These are phyloP conservation scores for Fraxinus ornus DNA, from an alignment of 305 asterid genomes.

Conservation along the genomic window DNA sequence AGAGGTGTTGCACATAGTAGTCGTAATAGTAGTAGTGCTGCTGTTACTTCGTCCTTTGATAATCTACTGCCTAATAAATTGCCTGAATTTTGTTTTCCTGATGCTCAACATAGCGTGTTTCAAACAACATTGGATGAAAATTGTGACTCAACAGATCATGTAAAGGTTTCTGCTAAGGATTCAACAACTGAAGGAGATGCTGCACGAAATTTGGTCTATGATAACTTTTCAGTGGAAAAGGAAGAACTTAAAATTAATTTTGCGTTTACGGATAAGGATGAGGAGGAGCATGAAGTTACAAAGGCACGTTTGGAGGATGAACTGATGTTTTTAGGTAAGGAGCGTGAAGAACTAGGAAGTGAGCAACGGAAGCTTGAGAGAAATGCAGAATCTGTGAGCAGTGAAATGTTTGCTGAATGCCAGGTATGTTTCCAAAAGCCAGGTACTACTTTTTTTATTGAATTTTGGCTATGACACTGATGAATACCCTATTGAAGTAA, in stretches of 20 bases:
- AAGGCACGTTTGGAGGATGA: conserved; percentile 66
- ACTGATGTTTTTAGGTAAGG: conserved; percentile 55
- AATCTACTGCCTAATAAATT: conserved; percentile 20
- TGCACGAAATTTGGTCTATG: conserved; percentile 27
- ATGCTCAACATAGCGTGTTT: conserved; percentile 27
- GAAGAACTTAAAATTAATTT: conserved; percentile 26
- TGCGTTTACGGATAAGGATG: conserved; percentile 24
- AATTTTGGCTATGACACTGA: conserved; percentile 6
- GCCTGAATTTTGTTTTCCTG: conserved; percentile 33
- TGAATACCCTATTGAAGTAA: not conserved
- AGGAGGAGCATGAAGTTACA: conserved; percentile 43
- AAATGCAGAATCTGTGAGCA: conserved; percentile 86
- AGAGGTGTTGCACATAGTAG: conserved; percentile 22
- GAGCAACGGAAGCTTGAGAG: conserved; percentile 84
- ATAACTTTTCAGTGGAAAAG: conserved; percentile 27
- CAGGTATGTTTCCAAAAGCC: conserved; percentile 51
- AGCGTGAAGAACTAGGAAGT: conserved; percentile 67
- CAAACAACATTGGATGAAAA: conserved; percentile 31
- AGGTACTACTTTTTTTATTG: not conserved
- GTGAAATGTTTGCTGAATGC: conserved; percentile 92
- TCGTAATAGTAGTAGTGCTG: conserved; percentile 13
- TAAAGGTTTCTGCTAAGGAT: conserved; percentile 35
- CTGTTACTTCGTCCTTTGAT: conserved; percentile 18
- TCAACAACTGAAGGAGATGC: conserved; percentile 26
- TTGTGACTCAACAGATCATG: conserved; percentile 22